Conservation (phyloP, 2,329 filamentous ascomycete genomes). For the Nothophoma quercina region DNA sequence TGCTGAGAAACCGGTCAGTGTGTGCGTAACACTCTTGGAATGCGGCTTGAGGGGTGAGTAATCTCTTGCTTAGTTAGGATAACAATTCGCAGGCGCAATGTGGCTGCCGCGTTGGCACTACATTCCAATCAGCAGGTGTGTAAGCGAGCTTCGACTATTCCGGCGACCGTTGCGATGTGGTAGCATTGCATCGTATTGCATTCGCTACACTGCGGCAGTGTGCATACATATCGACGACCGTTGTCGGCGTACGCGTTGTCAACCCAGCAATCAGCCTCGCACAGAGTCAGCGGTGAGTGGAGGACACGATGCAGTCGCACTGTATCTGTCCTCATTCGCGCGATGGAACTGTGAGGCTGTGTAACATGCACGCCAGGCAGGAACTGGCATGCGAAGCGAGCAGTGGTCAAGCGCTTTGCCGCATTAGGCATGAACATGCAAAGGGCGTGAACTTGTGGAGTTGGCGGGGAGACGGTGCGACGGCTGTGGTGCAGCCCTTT, state of each 20-base stretch:
- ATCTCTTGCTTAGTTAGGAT: neutral
- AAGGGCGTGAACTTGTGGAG: constrained; percentile 22
- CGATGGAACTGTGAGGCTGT: constrained; percentile 33
- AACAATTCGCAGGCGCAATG: constrained; percentile 1
- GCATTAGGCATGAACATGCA: constrained; percentile 22
- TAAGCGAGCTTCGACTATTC: constrained; percentile 20
- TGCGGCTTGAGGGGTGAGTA: constrained; percentile 1
- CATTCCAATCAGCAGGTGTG: constrained; percentile 6
- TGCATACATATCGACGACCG: constrained; percentile 3
- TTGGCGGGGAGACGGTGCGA: constrained; percentile 17
- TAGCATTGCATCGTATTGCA: constrained; percentile 14
- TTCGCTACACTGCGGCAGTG: constrained; percentile 9
- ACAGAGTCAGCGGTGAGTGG: constrained; percentile 15
- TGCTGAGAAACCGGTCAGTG: constrained; percentile 4
- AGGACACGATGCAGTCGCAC: neutral
- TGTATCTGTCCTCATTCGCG: constrained; percentile 1
- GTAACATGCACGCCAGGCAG: constrained; percentile 15
- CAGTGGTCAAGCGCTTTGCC: constrained; percentile 24
- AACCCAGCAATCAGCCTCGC: constrained; percentile 12
- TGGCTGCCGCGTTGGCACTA: constrained; percentile 6
- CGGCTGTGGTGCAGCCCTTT: constrained; percentile 7
- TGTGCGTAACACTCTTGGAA: neutral
- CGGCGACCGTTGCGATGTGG: constrained; percentile 11
- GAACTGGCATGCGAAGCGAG: constrained; percentile 26
- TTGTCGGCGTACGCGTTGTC: constrained; percentile 14